Percentiles rank a stretch among this genome's conserved stretches.
Conservation (phyloP, 2,329 filamentous ascomycete genomes). For the Aspergillus sp. region DNA sequence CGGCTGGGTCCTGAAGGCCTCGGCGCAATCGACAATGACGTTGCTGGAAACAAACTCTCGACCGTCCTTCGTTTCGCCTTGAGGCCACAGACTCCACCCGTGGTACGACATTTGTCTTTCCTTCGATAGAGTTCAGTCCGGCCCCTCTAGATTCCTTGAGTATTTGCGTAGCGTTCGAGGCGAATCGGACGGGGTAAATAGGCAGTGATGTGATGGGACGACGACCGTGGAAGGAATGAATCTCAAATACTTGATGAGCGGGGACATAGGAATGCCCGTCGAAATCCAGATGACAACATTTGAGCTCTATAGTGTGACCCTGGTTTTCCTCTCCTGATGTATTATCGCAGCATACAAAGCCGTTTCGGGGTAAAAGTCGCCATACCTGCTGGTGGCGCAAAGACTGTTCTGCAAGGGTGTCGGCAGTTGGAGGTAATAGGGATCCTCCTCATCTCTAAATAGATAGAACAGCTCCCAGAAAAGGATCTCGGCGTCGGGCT, state of each 20-base stretch:
- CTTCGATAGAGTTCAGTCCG: not conserved
- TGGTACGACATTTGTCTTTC: not conserved
- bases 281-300: not conserved
- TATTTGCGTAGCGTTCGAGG: not conserved
- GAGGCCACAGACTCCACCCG: not conserved
- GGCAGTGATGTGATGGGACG: not conserved
- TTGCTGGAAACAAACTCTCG: not conserved
- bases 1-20: not conserved
- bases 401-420: not conserved
- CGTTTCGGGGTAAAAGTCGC: not conserved
- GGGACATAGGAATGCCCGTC: not conserved
- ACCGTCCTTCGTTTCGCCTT: not conserved
- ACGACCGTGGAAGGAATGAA: not conserved
- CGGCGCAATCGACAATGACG: not conserved
- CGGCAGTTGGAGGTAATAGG: not conserved
- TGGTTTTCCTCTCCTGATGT: too few relatives aligned
- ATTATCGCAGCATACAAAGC: too few relatives aligned
- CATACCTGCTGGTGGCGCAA: not conserved
- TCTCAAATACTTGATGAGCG: not conserved
- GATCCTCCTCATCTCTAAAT: not conserved
- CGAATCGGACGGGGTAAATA: not conserved
- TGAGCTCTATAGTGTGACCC: not conserved
- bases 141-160: not conserved
- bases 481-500: not conserved
- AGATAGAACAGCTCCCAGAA: not conserved